A percentile compares a stretch with the other conserved stretches of the same genome.
Conservation (phyloP, 192 early-diverging fungal species). For the Coemansia sp. region DNA sequence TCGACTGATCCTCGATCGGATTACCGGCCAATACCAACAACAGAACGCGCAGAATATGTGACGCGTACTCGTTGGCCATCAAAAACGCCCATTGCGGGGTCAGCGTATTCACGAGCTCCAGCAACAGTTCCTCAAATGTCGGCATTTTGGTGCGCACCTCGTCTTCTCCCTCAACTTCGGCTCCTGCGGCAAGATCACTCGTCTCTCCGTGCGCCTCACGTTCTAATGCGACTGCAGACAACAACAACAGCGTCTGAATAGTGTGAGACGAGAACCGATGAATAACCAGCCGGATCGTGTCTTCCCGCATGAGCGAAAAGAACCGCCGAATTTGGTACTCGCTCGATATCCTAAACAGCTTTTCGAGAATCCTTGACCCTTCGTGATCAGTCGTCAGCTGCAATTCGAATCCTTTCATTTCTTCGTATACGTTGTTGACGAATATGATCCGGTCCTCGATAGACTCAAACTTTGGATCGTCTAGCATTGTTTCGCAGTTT, state of each 20-base stretch:
- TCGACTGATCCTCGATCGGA: no score
- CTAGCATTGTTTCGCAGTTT: constrained; percentile 60
- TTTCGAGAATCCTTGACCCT: constrained; percentile 77
- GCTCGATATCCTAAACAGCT: constrained; percentile 67
- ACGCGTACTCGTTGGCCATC: no score
- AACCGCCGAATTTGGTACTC: constrained; percentile 76
- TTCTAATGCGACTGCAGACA: neutral
- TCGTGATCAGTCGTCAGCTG: constrained; percentile 73
- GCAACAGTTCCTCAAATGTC: no score
- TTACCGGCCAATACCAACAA: no score
- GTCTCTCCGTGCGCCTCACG: neutral
- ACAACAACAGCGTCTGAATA: constrained; percentile 73
- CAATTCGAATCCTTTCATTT: constrained; percentile 73
- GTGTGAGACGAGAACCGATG: constrained; percentile 89
- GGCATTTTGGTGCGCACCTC: no score
- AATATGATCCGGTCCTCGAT: constrained; percentile 64
- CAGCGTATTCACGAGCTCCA: no score
- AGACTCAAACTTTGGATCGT: constrained; percentile 60
- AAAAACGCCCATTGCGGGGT: no score
- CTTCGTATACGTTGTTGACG: constrained; percentile 72
- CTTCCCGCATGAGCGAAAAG: constrained; percentile 59
- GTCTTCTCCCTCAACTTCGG: no score
- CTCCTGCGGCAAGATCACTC: no score
- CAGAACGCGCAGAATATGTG: no score
- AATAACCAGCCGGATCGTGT: constrained; percentile 65